Evolutionary conservation across 495 filamentous ascomycete species (phyloP).

Genomic region (Schizothecium vesticola): DNA sequence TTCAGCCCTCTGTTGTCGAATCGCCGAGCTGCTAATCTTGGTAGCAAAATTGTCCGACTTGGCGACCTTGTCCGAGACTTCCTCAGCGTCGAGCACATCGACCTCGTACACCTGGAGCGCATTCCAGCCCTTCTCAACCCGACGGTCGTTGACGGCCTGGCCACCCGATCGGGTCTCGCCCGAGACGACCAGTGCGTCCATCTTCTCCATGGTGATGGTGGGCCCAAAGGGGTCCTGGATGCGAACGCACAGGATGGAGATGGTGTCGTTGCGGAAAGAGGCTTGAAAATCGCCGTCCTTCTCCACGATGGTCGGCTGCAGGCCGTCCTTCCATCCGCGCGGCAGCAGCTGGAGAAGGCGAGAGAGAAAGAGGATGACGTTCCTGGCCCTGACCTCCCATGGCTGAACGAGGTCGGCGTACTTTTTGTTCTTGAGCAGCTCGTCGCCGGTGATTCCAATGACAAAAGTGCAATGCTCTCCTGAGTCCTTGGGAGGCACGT

Average conservation of each 20-base stretch:
- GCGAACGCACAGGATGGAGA: conserved; percentile 66
- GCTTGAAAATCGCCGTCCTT: conserved; percentile 36
- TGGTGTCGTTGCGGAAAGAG: conserved; percentile 36
- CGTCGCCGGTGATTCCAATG: conserved; percentile 83
- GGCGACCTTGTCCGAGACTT: conserved; percentile 37
- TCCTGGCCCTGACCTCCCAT: conserved; percentile 67
- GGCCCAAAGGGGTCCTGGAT: conserved; percentile 89
- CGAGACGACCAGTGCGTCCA: conserved; percentile 83
- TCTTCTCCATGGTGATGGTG: conserved; percentile 74
- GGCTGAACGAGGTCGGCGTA: conserved; percentile 71
- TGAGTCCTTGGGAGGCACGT: conserved; percentile 39
- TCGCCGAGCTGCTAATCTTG: conserved; percentile 86
- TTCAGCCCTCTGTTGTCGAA: conserved; percentile 42
- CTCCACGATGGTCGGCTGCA: conserved; percentile 18
- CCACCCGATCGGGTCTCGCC: conserved; percentile 82
- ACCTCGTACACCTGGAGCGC: conserved; percentile 79
- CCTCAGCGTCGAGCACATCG: conserved; percentile 75
- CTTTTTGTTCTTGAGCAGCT: conserved; percentile 81
- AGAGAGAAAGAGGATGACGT: conserved; percentile 64
- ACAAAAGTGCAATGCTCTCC: conserved; percentile 51
- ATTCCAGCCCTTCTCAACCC: conserved; percentile 72
- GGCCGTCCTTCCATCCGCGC: conserved; percentile 32
- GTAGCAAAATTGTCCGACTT: conserved; percentile 58
- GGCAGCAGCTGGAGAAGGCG: conserved; percentile 56
- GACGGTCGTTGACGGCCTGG: conserved; percentile 72